Evolutionary conservation across 1,284 basidiomycete species (phyloP).

Genomic region (Trametes versicolor): DNA sequence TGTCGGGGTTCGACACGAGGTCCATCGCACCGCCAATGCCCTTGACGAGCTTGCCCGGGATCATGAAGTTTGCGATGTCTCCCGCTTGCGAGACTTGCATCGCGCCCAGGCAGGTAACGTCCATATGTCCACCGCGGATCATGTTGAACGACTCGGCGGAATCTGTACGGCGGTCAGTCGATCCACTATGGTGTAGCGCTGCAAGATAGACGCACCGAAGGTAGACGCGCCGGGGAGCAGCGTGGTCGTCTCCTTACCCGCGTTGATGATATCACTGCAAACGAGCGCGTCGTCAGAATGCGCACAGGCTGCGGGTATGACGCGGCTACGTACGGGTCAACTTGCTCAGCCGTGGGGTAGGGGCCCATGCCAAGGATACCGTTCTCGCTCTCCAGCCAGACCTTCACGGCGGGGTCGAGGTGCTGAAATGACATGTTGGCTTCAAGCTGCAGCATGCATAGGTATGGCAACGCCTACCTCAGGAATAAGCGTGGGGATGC

Average conservation of each 20-base stretch:
- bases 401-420: slow-evolving; percentile 76
- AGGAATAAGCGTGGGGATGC: slow-evolving; percentile 92
- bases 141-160: slow-evolving; percentile 93
- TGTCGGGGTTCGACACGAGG: slow-evolving; percentile 91
- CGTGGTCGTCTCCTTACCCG: slow-evolving; percentile 95
- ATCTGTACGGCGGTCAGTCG: slow-evolving; percentile 53
- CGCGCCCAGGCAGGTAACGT: slow-evolving; percentile 89
- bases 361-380: slow-evolving; percentile 96
- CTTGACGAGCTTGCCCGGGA: slow-evolving; percentile 93
- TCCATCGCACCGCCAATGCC: slow-evolving; percentile 98
- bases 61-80: slow-evolving; percentile 97
- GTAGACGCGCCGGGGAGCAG: slow-evolving; percentile 90
- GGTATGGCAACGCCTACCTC: slow-evolving; percentile 33
- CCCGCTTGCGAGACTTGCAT: slow-evolving; percentile 94
- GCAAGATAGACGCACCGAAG: slow-evolving; percentile 67
- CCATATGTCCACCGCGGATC: slow-evolving; percentile 95
- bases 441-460: not conserved
- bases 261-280: slow-evolving; percentile 87
- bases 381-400: slow-evolving; percentile 95
- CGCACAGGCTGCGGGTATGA: not conserved
- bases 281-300: not conserved
- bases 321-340: slow-evolving; percentile 75
- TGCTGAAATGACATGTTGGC: slow-evolving; percentile 57
- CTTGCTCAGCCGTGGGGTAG: slow-evolving; percentile 85
- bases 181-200: slow-evolving; percentile 8